Base-by-base conservation (phyloP, 2,329 filamentous ascomycete species). In the Westerdykella ornata region DNA sequence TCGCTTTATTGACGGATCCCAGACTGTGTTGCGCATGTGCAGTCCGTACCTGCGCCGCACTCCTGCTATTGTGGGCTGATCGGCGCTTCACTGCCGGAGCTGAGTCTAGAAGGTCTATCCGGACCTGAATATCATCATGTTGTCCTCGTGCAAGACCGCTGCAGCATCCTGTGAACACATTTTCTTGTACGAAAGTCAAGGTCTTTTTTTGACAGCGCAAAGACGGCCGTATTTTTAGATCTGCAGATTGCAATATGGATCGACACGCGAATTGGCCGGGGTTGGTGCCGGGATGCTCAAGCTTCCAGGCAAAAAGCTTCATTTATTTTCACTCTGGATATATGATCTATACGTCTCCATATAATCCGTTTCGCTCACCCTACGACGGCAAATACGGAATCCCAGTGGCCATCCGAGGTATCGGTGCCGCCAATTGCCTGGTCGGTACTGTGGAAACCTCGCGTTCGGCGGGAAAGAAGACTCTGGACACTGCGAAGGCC, bases 191-290 rank as follows among this genome's bases (percentile, higher is more conserved):
- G 33, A 20, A 34, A 19, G 34, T 16, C 31, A 18, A 33, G 16
- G 3, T 18, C 14, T 33, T 13, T 33, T 13, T 33, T 33, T 33
- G 22, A 26, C 22, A 26, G 46, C 42, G 43, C 37, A 35, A 48
- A n/a, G 11, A 35, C 38, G 28, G 41, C 31, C 36, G 45, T 60
- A 55, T 57, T 57, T 59, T 53, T 54, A 53, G 45, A 48, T 22
- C 17, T 47, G 39, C 38, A 51, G 44, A 51, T 47, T 51, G 41
- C 42, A 48, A 47, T 51, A 46, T 45, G 41, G 35, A 46, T 46
- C 45, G 39, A 47, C 52, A 58, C 46, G 54, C 51, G 53, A 56
- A 52, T 54, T 56, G 47, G 47, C 53, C 48, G 52, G 50, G 45
- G 37, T 43, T 37, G 16, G 43, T 42, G 52, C 55, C 36, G 37